These are phyloP conservation scores for Dioscorea zingiberensis DNA, from an alignment of 106 monocot genomes.

Conservation along the genomic window DNA sequence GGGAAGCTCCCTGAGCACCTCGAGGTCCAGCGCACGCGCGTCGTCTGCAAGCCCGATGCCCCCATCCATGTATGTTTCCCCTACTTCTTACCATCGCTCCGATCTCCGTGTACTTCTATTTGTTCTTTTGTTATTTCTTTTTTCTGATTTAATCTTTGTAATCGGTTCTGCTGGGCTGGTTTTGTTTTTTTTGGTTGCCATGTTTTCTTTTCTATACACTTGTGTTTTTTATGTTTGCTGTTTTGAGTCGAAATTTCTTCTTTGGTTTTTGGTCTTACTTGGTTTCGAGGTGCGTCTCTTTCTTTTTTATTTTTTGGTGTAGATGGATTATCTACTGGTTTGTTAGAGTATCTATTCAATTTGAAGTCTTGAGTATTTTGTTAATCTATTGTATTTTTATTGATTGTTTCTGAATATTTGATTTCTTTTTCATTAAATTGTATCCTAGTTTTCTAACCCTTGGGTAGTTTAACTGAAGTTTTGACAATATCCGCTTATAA, in stretches of 20 bases:
- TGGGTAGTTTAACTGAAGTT: too few relatives aligned
- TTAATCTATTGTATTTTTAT: too few relatives aligned
- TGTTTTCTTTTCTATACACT: not conserved
- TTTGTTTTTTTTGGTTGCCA: not conserved
- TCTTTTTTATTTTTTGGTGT: not conserved
- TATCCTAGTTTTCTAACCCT: too few relatives aligned
- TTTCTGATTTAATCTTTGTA: not conserved
- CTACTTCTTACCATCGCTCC: not conserved
- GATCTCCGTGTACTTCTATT: not conserved
- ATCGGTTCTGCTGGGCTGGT: not conserved
- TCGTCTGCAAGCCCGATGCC: conserved; percentile 65
- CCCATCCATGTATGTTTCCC: conserved; percentile 60
- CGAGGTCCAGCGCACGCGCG: conserved; percentile 64
- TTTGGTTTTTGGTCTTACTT: too few relatives aligned
- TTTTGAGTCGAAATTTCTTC: not conserved
- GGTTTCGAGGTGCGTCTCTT: too few relatives aligned
- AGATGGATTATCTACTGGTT: not conserved
- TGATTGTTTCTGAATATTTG: too few relatives aligned
- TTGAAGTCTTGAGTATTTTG: too few relatives aligned
- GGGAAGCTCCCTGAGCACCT: conserved; percentile 81
- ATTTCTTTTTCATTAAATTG: too few relatives aligned
- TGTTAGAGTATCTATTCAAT: too few relatives aligned
- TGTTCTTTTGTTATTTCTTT: too few relatives aligned
- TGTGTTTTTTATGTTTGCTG: too few relatives aligned
- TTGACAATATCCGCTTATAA: too few relatives aligned